A percentile compares a stretch with the other conserved stretches of the same genome.
phyloP scores from a whole-genome alignment of 2,329 filamentous ascomycete genomes.

The Byssochlamys sp. region DNA sequence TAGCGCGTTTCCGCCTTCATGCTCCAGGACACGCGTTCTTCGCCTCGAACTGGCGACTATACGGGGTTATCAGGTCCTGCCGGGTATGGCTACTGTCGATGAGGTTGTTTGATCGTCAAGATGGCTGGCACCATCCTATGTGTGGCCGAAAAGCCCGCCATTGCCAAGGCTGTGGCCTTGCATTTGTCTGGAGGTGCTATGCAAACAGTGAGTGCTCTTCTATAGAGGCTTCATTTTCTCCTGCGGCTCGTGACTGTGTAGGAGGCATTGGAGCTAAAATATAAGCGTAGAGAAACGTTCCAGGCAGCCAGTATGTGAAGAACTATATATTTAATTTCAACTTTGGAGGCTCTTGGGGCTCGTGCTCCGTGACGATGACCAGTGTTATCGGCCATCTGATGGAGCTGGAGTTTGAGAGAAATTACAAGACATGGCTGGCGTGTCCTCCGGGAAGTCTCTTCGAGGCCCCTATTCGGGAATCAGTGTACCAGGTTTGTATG shows the following conservation, averaged over 20 bases:
- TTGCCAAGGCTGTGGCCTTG: conserved; percentile 83
- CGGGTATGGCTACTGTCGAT: not conserved
- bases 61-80: not conserved
- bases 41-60: not conserved
- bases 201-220: conserved; percentile 52
- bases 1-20: not conserved
- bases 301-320: conserved; percentile 67
- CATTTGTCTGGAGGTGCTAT: conserved; percentile 73
- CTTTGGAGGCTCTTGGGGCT: conserved; percentile 71
- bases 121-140: conserved; percentile 49
- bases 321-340: conserved; percentile 89
- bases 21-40: not conserved
- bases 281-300: conserved; percentile 53
- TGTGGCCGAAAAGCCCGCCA: conserved; percentile 83
- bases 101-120: not conserved
- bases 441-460: conserved; percentile 74
- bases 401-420: conserved; percentile 61
- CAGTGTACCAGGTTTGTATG: conserved; percentile 36
- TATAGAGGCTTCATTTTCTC: not conserved
- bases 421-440: conserved; percentile 69
- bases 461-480: conserved; percentile 62
- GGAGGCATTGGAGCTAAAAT: conserved; percentile 9
- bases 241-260: not conserved
- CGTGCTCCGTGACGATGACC: conserved; percentile 83
- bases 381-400: conserved; percentile 84